Evolutionary conservation across 768 basidiomycete species (phyloP).

Genomic region (Leccinellum rugosiceps): DNA sequence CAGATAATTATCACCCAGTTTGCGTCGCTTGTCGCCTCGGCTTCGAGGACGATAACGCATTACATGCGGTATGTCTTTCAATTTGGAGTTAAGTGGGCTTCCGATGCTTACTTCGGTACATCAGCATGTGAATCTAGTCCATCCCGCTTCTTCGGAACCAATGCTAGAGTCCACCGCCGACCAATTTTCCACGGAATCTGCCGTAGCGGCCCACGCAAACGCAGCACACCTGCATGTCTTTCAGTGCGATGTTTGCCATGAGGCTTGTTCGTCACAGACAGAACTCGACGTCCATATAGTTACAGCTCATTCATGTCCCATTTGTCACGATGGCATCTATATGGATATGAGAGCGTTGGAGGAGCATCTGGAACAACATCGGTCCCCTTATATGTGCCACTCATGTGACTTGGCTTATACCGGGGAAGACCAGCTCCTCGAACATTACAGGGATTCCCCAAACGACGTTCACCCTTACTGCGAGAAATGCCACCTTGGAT

Average conservation of each 20-base stretch:
- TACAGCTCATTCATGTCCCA: constrained; percentile 30
- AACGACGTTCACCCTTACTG: constrained; percentile 37
- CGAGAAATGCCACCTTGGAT: constrained; percentile 31
- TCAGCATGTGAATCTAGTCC: constrained; percentile 19
- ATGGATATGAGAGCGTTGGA: constrained; percentile 22
- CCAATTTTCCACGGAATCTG: constrained; percentile 9
- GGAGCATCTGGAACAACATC: constrained; percentile 31
- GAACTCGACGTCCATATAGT: constrained; percentile 31
- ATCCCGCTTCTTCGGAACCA: constrained; percentile 14
- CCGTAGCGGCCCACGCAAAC: constrained; percentile 1
- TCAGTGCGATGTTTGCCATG: constrained; percentile 24
- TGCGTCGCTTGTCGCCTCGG: constrained; percentile 34
- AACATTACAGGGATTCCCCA: constrained; percentile 39
- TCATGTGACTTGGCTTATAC: constrained; percentile 23
- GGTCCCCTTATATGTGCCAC: constrained; percentile 23
- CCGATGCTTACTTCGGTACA: constrained; percentile 7
- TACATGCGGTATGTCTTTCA: constrained; percentile 26
- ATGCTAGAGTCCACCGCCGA: constrained; percentile 10
- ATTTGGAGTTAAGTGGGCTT: constrained; percentile 5
- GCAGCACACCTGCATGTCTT: constrained; percentile 3
- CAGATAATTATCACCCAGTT: constrained; percentile 36
- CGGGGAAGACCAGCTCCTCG: constrained; percentile 35
- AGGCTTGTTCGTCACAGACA: constrained; percentile 19
- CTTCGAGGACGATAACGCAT: constrained; percentile 34
- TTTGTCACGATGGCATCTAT: constrained; percentile 32